Base-by-base conservation (phyloP, 805 yeast species). In the Nakazawaea siamensis region DNA sequence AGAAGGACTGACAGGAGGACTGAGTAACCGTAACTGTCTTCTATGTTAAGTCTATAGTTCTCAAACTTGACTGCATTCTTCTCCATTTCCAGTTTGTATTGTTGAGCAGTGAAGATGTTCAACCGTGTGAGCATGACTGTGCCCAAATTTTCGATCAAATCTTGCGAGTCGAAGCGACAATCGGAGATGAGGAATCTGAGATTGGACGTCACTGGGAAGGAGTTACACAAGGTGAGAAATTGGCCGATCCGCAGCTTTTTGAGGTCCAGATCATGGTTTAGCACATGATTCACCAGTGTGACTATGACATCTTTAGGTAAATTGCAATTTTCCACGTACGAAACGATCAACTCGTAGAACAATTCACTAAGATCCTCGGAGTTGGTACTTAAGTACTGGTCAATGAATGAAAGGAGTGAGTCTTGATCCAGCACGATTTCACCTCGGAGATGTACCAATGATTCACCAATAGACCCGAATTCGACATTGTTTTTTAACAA, bases 1-100 rank as follows among this genome's bases (percentile, higher is more conserved):
- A 59, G 52, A 10, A 80, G 42, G 31, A 77, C 73, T 2, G 66
- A 65, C 1, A 76, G 52, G 21, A 83, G 58, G 44, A 75, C 77
- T 10, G 94, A 55, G 54, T 73, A 87, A 1, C 96, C 97, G 49
- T 80, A 86, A 17, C 76, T 61, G 41, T 81, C 81, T 52, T 88
- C 95, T 33, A 76, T 72, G 6, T 84, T 47, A 13, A 86, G 58
- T 39, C 82, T 80, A 57, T 63, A 85, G 43, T 77, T 73, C 48
- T 66, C 66, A 40, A 74, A 68, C 25, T 48, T 24, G 27, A 29
- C 26, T 11, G 23, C 17, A 14, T 31, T 31, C 11, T 31, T 27
- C 21, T 24, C 33, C n/a, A 24, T 5, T 10, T 18, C 15, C 14
- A 7, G 47, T 25, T 48, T 47, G 37, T 44, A 55, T 18, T 53